A percentile compares a stretch with the other conserved stretches of the same genome.
Conservation (phyloP, 2,329 filamentous ascomycete species). For the Diaporthe ilicicola region DNA sequence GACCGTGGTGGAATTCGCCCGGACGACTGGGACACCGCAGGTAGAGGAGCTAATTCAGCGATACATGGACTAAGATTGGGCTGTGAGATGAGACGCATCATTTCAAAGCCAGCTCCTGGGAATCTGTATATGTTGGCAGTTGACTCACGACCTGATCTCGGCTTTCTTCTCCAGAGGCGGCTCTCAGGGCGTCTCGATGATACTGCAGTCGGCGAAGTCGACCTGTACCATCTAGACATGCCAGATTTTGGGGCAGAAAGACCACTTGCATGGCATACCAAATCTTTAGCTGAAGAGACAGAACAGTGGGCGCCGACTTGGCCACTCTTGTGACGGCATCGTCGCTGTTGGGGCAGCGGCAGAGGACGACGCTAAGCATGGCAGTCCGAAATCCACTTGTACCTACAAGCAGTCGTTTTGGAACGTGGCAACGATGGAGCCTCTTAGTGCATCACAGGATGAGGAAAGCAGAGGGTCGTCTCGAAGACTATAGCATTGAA, state of each 20-base stretch:
- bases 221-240: too few species aligned
- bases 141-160: not conserved
- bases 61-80: not conserved
- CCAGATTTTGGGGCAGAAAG: too few species aligned
- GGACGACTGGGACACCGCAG: not conserved
- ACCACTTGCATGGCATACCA: not conserved
- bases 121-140: not conserved
- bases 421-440: not conserved
- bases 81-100: not conserved
- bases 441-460: too few species aligned
- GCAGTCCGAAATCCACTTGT: not conserved
- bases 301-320: too few species aligned
- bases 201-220: too few species aligned
- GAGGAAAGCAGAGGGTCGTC: not conserved
- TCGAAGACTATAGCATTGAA: not conserved
- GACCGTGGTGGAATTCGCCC: not conserved
- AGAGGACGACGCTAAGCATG: too few species aligned
- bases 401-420: not conserved
- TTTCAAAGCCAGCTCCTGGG: not conserved
- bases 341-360: not conserved
- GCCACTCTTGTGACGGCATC: too few species aligned
- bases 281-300: not conserved
- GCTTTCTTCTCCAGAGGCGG: not conserved
- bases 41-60: not conserved
- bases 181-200: not conserved